These are phyloP conservation scores for Colletotrichum costaricense DNA, from an alignment of 2,329 filamentous ascomycete species.

Conservation along the genomic window DNA sequence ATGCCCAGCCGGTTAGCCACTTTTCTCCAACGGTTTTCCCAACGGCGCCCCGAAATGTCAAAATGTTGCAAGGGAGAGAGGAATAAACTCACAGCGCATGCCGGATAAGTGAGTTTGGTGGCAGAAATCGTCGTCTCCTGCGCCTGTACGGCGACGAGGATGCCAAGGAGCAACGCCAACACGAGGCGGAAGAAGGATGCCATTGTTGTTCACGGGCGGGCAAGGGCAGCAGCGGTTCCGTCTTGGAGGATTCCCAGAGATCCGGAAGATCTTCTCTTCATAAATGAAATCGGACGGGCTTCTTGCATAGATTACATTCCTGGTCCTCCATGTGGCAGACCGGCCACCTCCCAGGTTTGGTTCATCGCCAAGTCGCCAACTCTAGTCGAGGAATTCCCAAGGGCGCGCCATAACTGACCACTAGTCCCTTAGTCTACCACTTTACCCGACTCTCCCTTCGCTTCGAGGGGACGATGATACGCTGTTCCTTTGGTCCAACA, in stretches of 20 bases:
- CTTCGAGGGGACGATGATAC: conserved; percentile 18
- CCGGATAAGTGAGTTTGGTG: conserved; percentile 26
- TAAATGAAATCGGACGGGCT: conserved; percentile 14
- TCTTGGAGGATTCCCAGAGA: not conserved
- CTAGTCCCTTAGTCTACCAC: not conserved
- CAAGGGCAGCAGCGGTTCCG: not conserved
- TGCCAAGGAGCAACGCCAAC: conserved; percentile 19
- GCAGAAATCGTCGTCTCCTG: not conserved
- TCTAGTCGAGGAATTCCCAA: not conserved
- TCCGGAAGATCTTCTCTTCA: conserved; percentile 21
- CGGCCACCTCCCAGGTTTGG: not conserved
- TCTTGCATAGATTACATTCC: conserved; percentile 4
- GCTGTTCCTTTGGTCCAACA: not conserved
- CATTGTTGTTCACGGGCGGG: conserved; percentile 12
- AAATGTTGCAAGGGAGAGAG: not conserved
- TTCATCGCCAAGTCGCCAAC: not conserved
- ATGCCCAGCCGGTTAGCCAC: conserved; percentile 3
- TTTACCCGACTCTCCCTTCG: conserved; percentile 11
- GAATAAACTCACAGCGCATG: conserved; percentile 32
- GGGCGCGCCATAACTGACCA: not conserved
- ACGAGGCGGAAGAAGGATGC: conserved; percentile 13
- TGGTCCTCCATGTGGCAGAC: conserved; percentile 19
- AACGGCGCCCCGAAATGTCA: not conserved
- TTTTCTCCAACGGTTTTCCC: not conserved
- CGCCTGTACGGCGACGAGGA: conserved; percentile 11